Percentiles rank a stretch among this genome's conserved stretches.
Conservation (phyloP, 1,139 yeast genomes). For the Zygoascus sp. region DNA sequence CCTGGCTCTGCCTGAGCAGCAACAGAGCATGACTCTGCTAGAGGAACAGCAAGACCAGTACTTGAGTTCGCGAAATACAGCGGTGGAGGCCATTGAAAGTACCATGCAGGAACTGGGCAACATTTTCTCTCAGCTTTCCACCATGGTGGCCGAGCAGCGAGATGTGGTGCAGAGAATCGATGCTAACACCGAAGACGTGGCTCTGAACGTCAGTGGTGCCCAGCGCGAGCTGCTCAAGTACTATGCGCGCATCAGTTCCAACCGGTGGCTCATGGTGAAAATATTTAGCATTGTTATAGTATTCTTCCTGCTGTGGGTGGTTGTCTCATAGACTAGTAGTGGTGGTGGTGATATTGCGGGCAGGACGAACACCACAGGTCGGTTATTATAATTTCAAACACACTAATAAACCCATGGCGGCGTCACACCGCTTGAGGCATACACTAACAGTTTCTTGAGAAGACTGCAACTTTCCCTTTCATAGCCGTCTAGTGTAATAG, state of each 20-base stretch:
- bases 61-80: constrained; percentile 76
- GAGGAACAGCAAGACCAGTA: constrained; percentile 72
- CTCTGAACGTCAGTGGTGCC: constrained; percentile 85
- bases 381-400: too few relatives aligned
- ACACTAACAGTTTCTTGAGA: too few relatives aligned
- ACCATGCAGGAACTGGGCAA: constrained; percentile 97
- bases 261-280: constrained; percentile 87
- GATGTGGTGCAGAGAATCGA: constrained; percentile 94
- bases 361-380: too few relatives aligned
- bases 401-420: too few relatives aligned
- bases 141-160: constrained; percentile 97
- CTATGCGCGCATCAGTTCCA: constrained; percentile 80
- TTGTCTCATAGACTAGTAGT: constrained; percentile 5
- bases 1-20: constrained; percentile 66
- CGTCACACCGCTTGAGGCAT: too few relatives aligned
- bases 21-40: constrained; percentile 56
- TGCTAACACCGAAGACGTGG: constrained; percentile 89
- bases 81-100: constrained; percentile 92
- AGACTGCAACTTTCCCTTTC: too few relatives aligned
- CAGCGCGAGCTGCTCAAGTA: constrained; percentile 90
- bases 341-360: too few relatives aligned
- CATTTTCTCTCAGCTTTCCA: constrained; percentile 87
- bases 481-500: too few relatives aligned
- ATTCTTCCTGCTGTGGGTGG: constrained; percentile 14
- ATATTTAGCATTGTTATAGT: constrained; percentile 82